Conservation (phyloP, 768 basidiomycete species). For the Collybia mongolica region DNA sequence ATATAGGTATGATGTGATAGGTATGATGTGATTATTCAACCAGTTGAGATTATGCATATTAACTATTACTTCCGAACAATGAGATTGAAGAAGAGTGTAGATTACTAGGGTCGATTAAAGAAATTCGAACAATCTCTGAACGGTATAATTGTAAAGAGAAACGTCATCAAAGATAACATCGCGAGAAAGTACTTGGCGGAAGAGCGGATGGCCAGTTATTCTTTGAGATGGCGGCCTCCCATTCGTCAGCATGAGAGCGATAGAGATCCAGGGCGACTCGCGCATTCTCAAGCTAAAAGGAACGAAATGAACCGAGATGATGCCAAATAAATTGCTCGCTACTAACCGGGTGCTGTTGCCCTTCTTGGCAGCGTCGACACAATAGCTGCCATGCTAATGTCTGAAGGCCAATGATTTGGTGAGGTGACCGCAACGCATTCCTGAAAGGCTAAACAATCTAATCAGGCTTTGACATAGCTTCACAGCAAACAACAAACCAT, state of each 20-base stretch:
- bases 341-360: slow-evolving; percentile 70
- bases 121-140: no score
- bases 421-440: slow-evolving; percentile 62
- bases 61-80: no score
- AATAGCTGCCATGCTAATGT: slow-evolving; percentile 84
- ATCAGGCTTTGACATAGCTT: slow-evolving; percentile 13
- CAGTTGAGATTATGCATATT: no score
- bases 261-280: slow-evolving; percentile 58
- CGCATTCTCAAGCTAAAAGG: slow-evolving; percentile 70
- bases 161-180: slow-evolving; percentile 60
- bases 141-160: no score
- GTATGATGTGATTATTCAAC: no score
- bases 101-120: no score
- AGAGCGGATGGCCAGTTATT: slow-evolving; percentile 76
- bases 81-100: no score
- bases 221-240: slow-evolving; percentile 60
- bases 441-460: slow-evolving; percentile 58
- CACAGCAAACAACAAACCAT: background rate
- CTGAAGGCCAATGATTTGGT: slow-evolving; percentile 70
- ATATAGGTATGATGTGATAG: no score
- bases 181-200: slow-evolving; percentile 77
- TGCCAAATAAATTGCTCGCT: slow-evolving; percentile 1
- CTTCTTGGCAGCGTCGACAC: slow-evolving; percentile 75
- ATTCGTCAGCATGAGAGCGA: slow-evolving; percentile 56
- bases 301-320: slow-evolving; percentile 10